Conservation (phyloP, 257 asterid genomes). For the Galeopsis tetrahit region DNA sequence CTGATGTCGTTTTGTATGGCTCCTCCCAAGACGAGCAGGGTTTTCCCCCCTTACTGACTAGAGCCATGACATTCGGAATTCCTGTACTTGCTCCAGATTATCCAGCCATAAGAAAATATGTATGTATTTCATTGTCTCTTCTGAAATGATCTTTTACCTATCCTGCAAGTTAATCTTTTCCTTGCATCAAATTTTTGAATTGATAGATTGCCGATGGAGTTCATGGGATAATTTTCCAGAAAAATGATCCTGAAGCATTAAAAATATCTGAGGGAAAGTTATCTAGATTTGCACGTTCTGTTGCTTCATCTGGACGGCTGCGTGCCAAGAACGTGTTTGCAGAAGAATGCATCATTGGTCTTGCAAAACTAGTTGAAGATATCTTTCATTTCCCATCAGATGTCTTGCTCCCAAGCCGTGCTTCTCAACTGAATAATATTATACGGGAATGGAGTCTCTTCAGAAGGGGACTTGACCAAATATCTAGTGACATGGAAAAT, state of each 20-base stretch:
- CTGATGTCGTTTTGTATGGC: slow-evolving; percentile 84
- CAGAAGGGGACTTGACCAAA: slow-evolving; percentile 55
- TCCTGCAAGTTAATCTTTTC: slow-evolving; percentile 32
- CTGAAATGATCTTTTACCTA: slow-evolving; percentile 29
- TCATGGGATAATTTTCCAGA: slow-evolving; percentile 70
- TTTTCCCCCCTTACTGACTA: slow-evolving; percentile 78
- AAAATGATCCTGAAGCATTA: slow-evolving; percentile 67
- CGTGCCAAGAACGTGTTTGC: slow-evolving; percentile 89
- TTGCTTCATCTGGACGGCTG: slow-evolving; percentile 78
- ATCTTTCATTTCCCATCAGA: slow-evolving; percentile 87
- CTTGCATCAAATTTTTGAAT: slow-evolving; percentile 32
- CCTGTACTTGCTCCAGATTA: slow-evolving; percentile 84
- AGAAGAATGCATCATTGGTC: slow-evolving; percentile 65
- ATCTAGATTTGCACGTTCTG: slow-evolving; percentile 65
- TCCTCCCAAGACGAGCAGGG: slow-evolving; percentile 93
- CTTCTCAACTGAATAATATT: slow-evolving; percentile 61
- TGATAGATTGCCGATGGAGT: slow-evolving; percentile 84
- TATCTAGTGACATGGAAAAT: slow-evolving; percentile 36
- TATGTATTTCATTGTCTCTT: slow-evolving; percentile 45
- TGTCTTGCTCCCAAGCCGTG: slow-evolving; percentile 69
- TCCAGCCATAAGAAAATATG: slow-evolving; percentile 72
- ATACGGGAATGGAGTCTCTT: slow-evolving; percentile 84
- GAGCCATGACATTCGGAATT: slow-evolving; percentile 94
- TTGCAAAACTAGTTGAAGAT: slow-evolving; percentile 76
- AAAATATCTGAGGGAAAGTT: slow-evolving; percentile 64